These are phyloP conservation scores for Lachnellula cervina DNA, from an alignment of 2,329 filamentous ascomycete species.

Conservation along the genomic window DNA sequence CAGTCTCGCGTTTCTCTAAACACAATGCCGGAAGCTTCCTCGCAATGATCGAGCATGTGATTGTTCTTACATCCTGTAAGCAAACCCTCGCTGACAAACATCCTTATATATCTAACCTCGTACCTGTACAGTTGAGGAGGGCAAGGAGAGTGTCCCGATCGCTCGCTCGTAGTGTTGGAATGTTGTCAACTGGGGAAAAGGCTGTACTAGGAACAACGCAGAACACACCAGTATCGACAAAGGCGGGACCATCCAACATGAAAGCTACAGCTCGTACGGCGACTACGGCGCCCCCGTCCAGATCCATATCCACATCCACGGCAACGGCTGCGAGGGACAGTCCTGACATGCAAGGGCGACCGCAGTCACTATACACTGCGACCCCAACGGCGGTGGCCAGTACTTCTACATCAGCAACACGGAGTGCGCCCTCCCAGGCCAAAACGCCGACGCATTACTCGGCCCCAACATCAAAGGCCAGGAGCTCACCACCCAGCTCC, in stretches of 20 bases:
- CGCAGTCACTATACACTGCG: not conserved
- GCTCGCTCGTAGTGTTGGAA: not conserved
- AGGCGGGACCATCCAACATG: not conserved
- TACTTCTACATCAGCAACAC: not conserved
- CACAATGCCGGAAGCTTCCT: not conserved
- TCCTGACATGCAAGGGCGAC: not conserved
- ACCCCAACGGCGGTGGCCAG: not conserved
- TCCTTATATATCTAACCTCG: not conserved
- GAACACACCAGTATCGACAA: not conserved
- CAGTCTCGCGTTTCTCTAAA: not conserved
- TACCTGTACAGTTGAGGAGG: not conserved
- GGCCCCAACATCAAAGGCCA: not conserved
- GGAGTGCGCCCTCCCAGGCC: not conserved
- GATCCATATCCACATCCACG: not conserved
- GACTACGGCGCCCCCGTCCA: not conserved
- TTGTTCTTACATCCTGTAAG: not conserved
- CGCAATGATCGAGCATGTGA: not conserved
- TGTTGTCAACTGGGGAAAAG: not conserved
- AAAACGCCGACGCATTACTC: not conserved
- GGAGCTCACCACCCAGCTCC: not conserved
- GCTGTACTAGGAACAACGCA: not conserved
- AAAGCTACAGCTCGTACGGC: not conserved
- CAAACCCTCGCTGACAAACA: not conserved
- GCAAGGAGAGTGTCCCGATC: not conserved
- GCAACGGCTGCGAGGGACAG: not conserved